Evolutionary conservation across 2,329 filamentous ascomycete genomes (phyloP).

Genomic region (Emergomyces africanus): DNA sequence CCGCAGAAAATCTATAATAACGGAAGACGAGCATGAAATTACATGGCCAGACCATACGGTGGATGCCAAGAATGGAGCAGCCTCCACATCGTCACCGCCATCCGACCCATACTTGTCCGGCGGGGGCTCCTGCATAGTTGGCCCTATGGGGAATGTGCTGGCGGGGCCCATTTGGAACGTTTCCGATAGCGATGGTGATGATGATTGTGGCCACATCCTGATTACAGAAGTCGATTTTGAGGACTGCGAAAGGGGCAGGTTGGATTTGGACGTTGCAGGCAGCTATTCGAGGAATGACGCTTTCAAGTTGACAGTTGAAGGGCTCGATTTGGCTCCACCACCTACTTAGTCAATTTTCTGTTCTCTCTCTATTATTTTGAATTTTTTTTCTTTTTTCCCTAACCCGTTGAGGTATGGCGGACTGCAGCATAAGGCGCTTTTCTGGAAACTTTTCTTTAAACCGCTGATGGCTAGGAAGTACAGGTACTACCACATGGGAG

Average conservation of each 20-base stretch:
- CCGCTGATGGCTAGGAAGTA: not conserved
- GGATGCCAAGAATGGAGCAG: not conserved
- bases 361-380: not conserved
- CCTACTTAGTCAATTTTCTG: slow-evolving; percentile 18
- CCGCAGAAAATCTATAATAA: slow-evolving; percentile 9
- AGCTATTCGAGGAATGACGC: slow-evolving; percentile 67
- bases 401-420: not conserved
- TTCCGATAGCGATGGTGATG: slow-evolving; percentile 21
- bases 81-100: slow-evolving; percentile 2
- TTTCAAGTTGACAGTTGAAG: slow-evolving; percentile 48
- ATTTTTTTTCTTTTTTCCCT: not conserved
- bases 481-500: not conserved
- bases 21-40: slow-evolving; percentile 29
- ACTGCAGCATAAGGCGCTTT: not conserved
- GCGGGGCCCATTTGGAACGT: slow-evolving; percentile 71
- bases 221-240: slow-evolving; percentile 71
- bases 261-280: slow-evolving; percentile 75
- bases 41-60: slow-evolving; percentile 21
- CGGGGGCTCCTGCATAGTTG: slow-evolving; percentile 73
- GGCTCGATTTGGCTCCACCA: slow-evolving; percentile 47
- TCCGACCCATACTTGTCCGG: slow-evolving; percentile 47
- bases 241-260: slow-evolving; percentile 66
- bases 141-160: slow-evolving; percentile 65
- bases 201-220: slow-evolving; percentile 48
- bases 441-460: not conserved